Conservation (phyloP, 768 basidiomycete genomes). For the Rhodotorula toruloides region DNA sequence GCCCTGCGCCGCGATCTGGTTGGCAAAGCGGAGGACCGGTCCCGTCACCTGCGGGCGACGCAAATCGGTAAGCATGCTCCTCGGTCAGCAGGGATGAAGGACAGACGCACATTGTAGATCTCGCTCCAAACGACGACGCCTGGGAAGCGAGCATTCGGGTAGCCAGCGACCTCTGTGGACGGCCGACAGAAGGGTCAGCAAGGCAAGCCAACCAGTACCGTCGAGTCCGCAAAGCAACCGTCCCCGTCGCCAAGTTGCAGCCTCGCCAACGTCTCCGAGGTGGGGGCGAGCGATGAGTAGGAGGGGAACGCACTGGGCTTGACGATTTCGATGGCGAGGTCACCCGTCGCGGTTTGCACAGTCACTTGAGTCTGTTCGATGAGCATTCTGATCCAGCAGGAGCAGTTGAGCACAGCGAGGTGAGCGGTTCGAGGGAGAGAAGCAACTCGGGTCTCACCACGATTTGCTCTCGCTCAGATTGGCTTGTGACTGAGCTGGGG, state of each 20-base stretch:
- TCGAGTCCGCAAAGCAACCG: not conserved
- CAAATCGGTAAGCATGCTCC: too few relatives aligned
- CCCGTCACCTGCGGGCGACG: slow-evolving; percentile 16
- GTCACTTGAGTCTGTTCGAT: slow-evolving; percentile 47
- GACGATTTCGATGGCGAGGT: slow-evolving; percentile 47
- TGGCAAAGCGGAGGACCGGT: slow-evolving; percentile 41
- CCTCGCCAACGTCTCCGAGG: too few relatives aligned
- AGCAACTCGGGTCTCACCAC: not conserved
- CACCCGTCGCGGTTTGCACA: slow-evolving; percentile 45
- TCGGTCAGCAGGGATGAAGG: not conserved
- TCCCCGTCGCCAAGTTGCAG: too few relatives aligned
- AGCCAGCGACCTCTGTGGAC: slow-evolving; percentile 45
- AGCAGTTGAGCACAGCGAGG: too few relatives aligned
- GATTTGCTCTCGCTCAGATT: too few relatives aligned
- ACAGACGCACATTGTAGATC: slow-evolving; percentile 33
- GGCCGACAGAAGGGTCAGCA: not conserved
- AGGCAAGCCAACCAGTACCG: not conserved
- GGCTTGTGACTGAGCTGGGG: too few relatives aligned
- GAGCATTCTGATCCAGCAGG: slow-evolving; percentile 40
- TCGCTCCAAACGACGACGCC: slow-evolving; percentile 44
- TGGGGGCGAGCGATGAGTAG: not conserved
- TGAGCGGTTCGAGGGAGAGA: not conserved
- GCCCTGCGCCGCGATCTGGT: slow-evolving; percentile 45
- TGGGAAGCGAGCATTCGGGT: slow-evolving; percentile 49
- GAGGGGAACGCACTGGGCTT: slow-evolving; percentile 40